Percentiles rank a stretch among this genome's conserved stretches.
Evolutionary conservation across 2,329 filamentous ascomycete species (phyloP).

Genomic region (Colletotrichum liaoningense): DNA sequence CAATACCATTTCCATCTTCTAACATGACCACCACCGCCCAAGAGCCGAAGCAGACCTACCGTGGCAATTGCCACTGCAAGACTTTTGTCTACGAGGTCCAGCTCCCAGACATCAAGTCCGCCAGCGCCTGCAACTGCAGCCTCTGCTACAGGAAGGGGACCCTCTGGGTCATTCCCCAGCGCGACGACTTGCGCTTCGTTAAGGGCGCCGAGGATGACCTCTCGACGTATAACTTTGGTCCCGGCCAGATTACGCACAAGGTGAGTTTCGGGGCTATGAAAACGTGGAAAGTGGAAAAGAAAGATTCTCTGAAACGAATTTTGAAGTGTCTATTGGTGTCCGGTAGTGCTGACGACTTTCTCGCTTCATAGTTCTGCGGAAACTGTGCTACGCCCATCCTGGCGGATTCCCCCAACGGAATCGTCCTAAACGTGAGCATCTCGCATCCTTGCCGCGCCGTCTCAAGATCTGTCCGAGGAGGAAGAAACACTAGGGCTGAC

Average conservation of each 20-base stretch:
- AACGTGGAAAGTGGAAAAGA: not conserved
- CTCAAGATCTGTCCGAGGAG: not conserved
- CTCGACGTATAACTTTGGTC: constrained; percentile 57
- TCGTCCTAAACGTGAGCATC: constrained; percentile 55
- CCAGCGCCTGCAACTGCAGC: constrained; percentile 74
- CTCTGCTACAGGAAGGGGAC: constrained; percentile 67
- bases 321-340: not conserved
- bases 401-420: constrained; percentile 42
- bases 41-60: constrained; percentile 52
- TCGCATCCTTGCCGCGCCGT: not conserved
- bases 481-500: not conserved
- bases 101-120: constrained; percentile 68
- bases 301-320: not conserved
- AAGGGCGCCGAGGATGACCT: constrained; percentile 57
- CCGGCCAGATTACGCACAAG: constrained; percentile 53
- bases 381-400: constrained; percentile 60
- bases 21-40: constrained; percentile 9
- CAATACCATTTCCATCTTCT: not conserved
- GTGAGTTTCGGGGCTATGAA: constrained; percentile 41
- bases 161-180: constrained; percentile 49
- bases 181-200: constrained; percentile 53
- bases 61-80: constrained; percentile 69
- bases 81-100: constrained; percentile 62
- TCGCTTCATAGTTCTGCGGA: constrained; percentile 58
- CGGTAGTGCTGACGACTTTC: no score